phyloP scores from a whole-genome alignment of 139 green algal genomes.

The Nannochloris sp. region DNA sequence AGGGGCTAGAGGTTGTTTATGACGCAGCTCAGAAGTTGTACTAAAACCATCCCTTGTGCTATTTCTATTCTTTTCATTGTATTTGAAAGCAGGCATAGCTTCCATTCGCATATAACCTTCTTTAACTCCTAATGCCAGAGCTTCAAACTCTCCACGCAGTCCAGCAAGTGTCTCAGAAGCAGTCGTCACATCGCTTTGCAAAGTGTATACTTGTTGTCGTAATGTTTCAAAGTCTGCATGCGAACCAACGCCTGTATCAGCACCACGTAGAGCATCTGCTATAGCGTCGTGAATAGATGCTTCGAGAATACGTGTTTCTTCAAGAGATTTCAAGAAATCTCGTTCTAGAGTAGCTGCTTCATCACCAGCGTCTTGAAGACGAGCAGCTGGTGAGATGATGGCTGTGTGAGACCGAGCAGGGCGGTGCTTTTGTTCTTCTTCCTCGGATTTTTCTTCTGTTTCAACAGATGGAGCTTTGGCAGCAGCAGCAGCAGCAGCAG shows the following conservation, averaged over 20 bases:
- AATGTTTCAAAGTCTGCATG: not conserved
- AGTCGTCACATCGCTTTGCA: not conserved
- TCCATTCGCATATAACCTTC: conserved; percentile 5
- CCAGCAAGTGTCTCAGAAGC: not conserved
- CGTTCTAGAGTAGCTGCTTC: conserved; percentile 21
- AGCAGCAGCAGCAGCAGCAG: not conserved
- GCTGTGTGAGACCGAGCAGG: not conserved
- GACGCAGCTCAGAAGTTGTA: not conserved
- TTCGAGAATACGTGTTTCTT: conserved; percentile 21
- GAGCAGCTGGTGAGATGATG: not conserved
- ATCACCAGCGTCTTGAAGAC: conserved; percentile 8
- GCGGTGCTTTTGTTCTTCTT: not conserved
- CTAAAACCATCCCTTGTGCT: not conserved
- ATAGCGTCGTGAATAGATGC: conserved; percentile 6
- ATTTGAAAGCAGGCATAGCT: conserved; percentile 27
- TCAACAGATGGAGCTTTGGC: no score
- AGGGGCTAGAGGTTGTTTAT: conserved; percentile 10
- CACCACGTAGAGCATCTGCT: not conserved
- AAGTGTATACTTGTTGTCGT: not conserved
- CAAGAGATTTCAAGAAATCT: conserved; percentile 29
- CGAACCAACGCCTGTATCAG: not conserved
- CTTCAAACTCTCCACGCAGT: not conserved
- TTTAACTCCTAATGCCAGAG: not conserved
- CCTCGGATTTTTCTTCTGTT: not conserved
- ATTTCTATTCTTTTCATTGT: not conserved